Evolutionary conservation across 164 flowering plant species (phyloP).

Genomic region (Litsea cubeba): DNA sequence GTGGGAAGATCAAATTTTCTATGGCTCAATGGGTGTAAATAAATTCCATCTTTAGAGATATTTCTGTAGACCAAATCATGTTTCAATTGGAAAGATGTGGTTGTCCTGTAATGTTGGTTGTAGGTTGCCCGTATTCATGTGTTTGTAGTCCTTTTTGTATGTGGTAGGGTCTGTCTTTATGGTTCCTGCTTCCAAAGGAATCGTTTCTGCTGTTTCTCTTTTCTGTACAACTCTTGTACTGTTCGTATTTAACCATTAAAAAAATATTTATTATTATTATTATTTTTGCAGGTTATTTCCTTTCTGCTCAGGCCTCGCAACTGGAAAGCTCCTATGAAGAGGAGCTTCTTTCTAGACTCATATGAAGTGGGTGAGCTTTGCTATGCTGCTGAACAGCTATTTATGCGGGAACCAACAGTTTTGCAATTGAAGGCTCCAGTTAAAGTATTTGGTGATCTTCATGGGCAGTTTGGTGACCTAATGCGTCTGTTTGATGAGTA

Average conservation of each 20-base stretch:
- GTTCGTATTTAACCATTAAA: too few species aligned
- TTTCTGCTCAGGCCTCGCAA: conserved; percentile 81
- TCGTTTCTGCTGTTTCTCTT: too few species aligned
- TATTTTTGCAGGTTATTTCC: conserved; percentile 68
- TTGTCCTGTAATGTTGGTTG: too few species aligned
- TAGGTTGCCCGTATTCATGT: too few species aligned
- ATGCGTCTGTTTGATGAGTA: conserved; percentile 99
- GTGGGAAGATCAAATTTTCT: too few species aligned
- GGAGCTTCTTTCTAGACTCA: conserved; percentile 88
- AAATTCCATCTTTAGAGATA: too few species aligned
- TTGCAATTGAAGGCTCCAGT: conserved; percentile 95
- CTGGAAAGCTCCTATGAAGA: conserved; percentile 87
- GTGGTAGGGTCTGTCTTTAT: background rate
- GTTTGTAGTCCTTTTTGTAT: too few species aligned
- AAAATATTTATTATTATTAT: conserved; percentile 3
- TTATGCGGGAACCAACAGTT: conserved; percentile 93
- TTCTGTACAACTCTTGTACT: too few species aligned
- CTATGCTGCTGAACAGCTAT: conserved; percentile 96
- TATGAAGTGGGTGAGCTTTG: conserved; percentile 99
- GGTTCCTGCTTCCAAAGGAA: too few species aligned
- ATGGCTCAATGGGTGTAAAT: too few species aligned
- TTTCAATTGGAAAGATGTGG: too few species aligned
- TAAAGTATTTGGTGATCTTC: conserved; percentile 98
- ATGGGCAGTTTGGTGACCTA: conserved; percentile 98
- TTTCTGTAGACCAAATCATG: too few species aligned